Evolutionary conservation across 441 rosid genomes (phyloP).

Genomic region (Aleurites moluccanus): DNA sequence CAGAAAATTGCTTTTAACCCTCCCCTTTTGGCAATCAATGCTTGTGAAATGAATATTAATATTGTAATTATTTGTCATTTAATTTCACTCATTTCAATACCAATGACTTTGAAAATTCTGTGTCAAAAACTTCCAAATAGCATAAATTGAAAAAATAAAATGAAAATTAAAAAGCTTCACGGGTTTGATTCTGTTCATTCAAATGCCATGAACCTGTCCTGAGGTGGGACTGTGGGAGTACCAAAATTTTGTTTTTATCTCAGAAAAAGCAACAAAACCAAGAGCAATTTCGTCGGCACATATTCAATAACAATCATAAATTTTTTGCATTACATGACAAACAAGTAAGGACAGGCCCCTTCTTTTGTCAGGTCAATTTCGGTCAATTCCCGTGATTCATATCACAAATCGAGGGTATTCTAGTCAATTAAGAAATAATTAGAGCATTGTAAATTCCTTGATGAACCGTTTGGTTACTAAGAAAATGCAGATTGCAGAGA

Average conservation of each 20-base stretch:
- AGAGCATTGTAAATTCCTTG: neutral
- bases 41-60: too few species aligned
- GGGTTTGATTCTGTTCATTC: slow-evolving; percentile 48
- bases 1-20: too few species aligned
- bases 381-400: neutral
- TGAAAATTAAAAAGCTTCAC: slow-evolving; percentile 31
- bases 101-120: neutral
- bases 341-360: too few species aligned
- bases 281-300: slow-evolving; percentile 14
- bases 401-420: neutral
- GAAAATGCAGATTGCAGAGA: slow-evolving; percentile 1
- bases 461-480: slow-evolving; percentile 20
- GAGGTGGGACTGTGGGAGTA: slow-evolving; percentile 6
- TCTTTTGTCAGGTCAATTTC: slow-evolving; percentile 13
- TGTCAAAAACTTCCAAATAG: neutral
- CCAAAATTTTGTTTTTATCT: slow-evolving; percentile 14
- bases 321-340: slow-evolving; percentile 23
- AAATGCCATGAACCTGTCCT: slow-evolving; percentile 21
- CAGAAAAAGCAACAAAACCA: slow-evolving; percentile 1
- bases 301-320: neutral
- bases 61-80: too few species aligned
- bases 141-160: too few species aligned
- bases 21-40: too few species aligned
- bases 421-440: neutral
- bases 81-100: neutral